Conservation (phyloP, 2,329 filamentous ascomycete genomes). For the Neopestalotiopsis clavispora region DNA sequence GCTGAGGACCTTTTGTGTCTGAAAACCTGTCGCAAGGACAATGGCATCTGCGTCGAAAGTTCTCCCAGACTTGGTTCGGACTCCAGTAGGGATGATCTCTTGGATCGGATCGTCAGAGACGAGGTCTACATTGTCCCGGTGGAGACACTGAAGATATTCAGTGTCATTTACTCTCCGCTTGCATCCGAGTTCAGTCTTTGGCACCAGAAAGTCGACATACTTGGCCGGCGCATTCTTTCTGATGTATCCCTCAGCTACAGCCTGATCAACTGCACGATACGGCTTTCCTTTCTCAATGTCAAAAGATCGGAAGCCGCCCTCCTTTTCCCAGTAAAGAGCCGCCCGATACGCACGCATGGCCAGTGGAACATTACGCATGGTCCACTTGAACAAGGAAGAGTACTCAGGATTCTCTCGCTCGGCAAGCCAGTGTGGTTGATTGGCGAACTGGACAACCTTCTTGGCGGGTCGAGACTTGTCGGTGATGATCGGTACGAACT, state of each 20-base stretch:
- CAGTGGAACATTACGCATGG: constrained; percentile 46
- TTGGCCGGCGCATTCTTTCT: constrained; percentile 44
- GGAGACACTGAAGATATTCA: constrained; percentile 47
- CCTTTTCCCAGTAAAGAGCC: constrained; percentile 43
- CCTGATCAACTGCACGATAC: too few relatives aligned
- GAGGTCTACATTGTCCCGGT: constrained; percentile 40
- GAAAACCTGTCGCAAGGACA: constrained; percentile 21
- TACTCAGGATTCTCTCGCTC: constrained; percentile 49
- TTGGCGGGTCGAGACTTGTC: constrained; percentile 33
- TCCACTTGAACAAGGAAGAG: constrained; percentile 42
- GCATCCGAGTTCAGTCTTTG: constrained; percentile 31
- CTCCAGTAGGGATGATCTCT: background rate
- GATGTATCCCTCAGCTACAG: constrained; percentile 41
- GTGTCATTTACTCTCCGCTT: constrained; percentile 55
- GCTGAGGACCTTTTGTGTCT: background rate
- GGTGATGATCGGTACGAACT: constrained; percentile 50
- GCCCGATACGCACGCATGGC: constrained; percentile 49
- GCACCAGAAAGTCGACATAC: constrained; percentile 46
- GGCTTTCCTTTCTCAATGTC: too few relatives aligned
- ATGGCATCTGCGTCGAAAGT: background rate
- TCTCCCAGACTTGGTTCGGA: background rate
- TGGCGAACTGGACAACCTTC: constrained; percentile 51
- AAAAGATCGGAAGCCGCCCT: constrained; percentile 24
- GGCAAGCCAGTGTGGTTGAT: constrained; percentile 54
- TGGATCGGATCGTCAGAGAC: background rate